These are phyloP conservation scores for Plasmodium malariae DNA, from an alignment of 169 alveolate genomes.

Conservation along the genomic window DNA sequence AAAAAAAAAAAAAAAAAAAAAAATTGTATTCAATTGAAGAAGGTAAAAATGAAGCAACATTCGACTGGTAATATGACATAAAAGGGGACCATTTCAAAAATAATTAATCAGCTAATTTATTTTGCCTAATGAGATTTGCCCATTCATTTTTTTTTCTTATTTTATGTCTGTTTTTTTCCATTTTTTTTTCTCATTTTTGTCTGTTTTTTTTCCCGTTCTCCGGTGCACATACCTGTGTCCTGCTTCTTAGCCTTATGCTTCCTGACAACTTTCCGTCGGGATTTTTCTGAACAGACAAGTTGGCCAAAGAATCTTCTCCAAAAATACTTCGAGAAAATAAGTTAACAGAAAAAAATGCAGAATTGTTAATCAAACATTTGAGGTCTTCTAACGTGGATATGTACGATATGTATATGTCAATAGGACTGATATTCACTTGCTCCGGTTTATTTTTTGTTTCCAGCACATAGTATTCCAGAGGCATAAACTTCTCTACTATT, in stretches of 20 bases:
- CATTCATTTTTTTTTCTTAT: not conserved
- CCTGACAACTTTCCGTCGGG: constrained; percentile 80
- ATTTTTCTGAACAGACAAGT: constrained; percentile 86
- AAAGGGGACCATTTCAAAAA: too few species aligned
- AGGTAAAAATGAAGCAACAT: too few species aligned
- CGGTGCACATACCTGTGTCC: constrained; percentile 82
- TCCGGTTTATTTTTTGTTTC: constrained; percentile 61
- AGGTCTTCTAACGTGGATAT: constrained; percentile 76
- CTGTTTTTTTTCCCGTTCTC: too few species aligned
- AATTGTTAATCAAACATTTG: constrained; percentile 68
- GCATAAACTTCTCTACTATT: constrained; percentile 75
- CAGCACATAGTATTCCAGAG: constrained; percentile 55
- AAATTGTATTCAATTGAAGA: too few species aligned
- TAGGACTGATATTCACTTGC: constrained; percentile 68
- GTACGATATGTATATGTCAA: constrained; percentile 78
- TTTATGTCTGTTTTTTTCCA: too few species aligned
- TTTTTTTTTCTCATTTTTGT: not conserved
- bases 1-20: not conserved
- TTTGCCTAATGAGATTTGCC: too few species aligned
- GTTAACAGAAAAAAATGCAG: constrained; percentile 92
- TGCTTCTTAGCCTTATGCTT: constrained; percentile 80
- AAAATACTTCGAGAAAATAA: constrained; percentile 92
- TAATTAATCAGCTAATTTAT: too few species aligned
- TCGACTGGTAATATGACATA: too few species aligned
- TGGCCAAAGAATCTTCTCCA: constrained; percentile 95